Evolutionary conservation across 2,329 filamentous ascomycete species (phyloP).

Genomic region (Incumbomyces lentus): DNA sequence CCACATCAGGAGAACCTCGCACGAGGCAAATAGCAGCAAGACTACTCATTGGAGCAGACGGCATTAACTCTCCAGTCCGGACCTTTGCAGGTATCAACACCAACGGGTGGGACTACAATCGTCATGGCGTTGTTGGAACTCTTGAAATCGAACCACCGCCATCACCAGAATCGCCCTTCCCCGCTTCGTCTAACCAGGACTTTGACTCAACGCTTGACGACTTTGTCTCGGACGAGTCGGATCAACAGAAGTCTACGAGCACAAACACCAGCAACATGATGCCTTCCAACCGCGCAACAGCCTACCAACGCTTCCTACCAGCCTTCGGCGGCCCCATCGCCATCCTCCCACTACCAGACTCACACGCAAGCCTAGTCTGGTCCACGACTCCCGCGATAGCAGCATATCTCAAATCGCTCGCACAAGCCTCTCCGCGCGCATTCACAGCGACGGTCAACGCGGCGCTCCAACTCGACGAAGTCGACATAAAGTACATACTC

Average conservation of each 20-base stretch:
- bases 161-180: constrained; percentile 14
- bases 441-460: constrained; percentile 87
- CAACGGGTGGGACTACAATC: constrained; percentile 84
- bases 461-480: constrained; percentile 69
- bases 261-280: constrained; percentile 5
- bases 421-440: constrained; percentile 44
- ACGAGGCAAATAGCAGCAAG: constrained; percentile 59
- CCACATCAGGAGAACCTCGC: constrained; percentile 15
- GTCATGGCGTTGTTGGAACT: constrained; percentile 86
- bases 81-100: constrained; percentile 77
- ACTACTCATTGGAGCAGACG: constrained; percentile 84
- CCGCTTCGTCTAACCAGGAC: background rate
- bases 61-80: constrained; percentile 86
- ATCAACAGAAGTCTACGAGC: background rate
- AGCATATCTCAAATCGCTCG: constrained; percentile 63
- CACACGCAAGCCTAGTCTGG: constrained; percentile 82
- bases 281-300: constrained; percentile 40
- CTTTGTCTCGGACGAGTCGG: constrained; percentile 2
- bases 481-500: constrained; percentile 78
- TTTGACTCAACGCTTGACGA: constrained; percentile 4
- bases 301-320: constrained; percentile 91
- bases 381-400: constrained; percentile 78
- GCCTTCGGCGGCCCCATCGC: constrained; percentile 70
- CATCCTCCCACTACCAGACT: constrained; percentile 77
- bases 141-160: constrained; percentile 53